phyloP scores from a whole-genome alignment of 2,329 filamentous ascomycete genomes.

The Fusarium odoratissimum region DNA sequence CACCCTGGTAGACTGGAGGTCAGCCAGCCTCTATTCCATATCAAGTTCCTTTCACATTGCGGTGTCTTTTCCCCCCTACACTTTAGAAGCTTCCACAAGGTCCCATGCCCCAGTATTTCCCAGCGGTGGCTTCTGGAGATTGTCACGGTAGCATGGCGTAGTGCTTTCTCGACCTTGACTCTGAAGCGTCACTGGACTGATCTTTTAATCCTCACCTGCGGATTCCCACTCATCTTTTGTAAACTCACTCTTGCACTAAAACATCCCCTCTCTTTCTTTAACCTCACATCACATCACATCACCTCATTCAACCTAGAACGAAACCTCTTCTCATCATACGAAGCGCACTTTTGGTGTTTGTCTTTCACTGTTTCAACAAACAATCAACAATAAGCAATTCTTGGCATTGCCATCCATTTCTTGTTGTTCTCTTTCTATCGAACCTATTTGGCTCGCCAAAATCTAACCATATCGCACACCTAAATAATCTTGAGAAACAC shows the following conservation, averaged over 20 bases:
- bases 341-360: slow-evolving; percentile 17
- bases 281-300: slow-evolving; percentile 14
- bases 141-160: slow-evolving; percentile 35
- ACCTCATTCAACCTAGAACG: slow-evolving; percentile 11
- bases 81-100: slow-evolving; percentile 50
- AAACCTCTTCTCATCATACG: slow-evolving; percentile 1
- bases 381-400: slow-evolving; percentile 20
- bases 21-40: slow-evolving; percentile 28
- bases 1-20: slow-evolving; percentile 9
- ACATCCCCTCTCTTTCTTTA: slow-evolving; percentile 21
- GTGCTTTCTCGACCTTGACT: slow-evolving; percentile 18
- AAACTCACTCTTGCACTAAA: slow-evolving; percentile 37
- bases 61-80: slow-evolving; percentile 5
- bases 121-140: slow-evolving; percentile 29
- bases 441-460: slow-evolving; percentile 5
- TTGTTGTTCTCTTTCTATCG: slow-evolving; percentile 19
- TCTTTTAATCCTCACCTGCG: slow-evolving; percentile 31
- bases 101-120: slow-evolving; percentile 46
- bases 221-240: slow-evolving; percentile 41
- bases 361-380: slow-evolving; percentile 14
- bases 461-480: slow-evolving; percentile 13
- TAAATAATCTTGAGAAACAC: slow-evolving; percentile 4
- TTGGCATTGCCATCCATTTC: slow-evolving; percentile 1
- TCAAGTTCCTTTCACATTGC: slow-evolving; percentile 28
- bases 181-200: slow-evolving; percentile 40